Evolutionary conservation across 1,284 basidiomycete species (phyloP).

Genomic region (Erythrobasidium hasegawianum): DNA sequence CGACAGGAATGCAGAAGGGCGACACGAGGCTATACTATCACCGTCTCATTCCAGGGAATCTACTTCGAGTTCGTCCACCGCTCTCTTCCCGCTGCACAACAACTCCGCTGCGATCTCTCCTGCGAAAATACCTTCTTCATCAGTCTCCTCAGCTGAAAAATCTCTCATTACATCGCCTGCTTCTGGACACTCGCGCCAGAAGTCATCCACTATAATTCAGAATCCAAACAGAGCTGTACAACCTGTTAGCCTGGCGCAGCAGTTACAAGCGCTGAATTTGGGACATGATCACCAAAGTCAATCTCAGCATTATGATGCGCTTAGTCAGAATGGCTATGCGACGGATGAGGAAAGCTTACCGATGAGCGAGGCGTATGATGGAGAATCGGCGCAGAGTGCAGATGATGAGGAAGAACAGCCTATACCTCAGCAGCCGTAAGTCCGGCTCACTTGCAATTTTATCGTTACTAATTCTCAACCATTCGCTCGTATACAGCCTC

Average conservation of each 20-base stretch:
- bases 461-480: too few species aligned
- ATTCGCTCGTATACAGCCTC: too few species aligned
- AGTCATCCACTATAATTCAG: too few species aligned
- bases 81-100: not conserved
- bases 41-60: not conserved
- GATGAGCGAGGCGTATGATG: constrained; percentile 10
- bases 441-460: too few species aligned
- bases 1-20: constrained; percentile 16
- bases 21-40: constrained; percentile 23
- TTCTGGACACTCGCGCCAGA: constrained; percentile 1
- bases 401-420: constrained; percentile 13
- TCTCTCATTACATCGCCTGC: not conserved
- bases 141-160: not conserved
- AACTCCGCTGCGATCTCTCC: not conserved
- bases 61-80: not conserved
- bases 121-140: not conserved
- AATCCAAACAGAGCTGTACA: too few species aligned
- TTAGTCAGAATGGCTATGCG: constrained; percentile 11
- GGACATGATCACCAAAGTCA: not conserved
- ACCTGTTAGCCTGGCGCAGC: not conserved
- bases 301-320: not conserved
- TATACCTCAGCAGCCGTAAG: constrained; percentile 25
- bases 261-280: not conserved
- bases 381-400: constrained; percentile 16
- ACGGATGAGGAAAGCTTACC: constrained; percentile 18